Conservation (phyloP, 2,329 filamentous ascomycete genomes). For the Penicillium paneum region DNA sequence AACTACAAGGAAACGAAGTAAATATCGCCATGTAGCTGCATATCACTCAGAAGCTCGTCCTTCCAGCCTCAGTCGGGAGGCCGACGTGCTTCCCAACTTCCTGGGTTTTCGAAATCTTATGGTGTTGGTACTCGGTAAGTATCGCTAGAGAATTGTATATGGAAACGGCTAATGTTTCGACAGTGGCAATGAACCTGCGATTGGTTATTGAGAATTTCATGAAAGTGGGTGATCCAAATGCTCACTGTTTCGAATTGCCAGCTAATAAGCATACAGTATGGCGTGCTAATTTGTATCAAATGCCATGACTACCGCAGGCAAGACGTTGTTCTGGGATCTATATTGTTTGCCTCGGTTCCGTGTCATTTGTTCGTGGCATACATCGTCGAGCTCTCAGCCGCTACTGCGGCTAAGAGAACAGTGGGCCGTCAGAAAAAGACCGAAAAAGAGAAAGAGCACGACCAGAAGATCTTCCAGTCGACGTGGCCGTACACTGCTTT, state of each 20-base stretch:
- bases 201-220: slow-evolving; percentile 96
- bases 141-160: neutral
- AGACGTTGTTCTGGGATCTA: slow-evolving; percentile 70
- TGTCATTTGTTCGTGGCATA: slow-evolving; percentile 89
- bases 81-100: slow-evolving; percentile 72
- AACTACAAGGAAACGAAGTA: slow-evolving; percentile 46
- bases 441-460: slow-evolving; percentile 58
- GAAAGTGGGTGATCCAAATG: slow-evolving; percentile 58
- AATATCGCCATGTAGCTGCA: slow-evolving; percentile 89
- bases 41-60: slow-evolving; percentile 70
- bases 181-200: slow-evolving; percentile 88
- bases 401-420: slow-evolving; percentile 69
- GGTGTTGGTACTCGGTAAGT: slow-evolving; percentile 80
- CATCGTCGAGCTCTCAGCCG: slow-evolving; percentile 79
- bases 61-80: slow-evolving; percentile 84
- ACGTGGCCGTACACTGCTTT: slow-evolving; percentile 80
- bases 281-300: slow-evolving; percentile 84
- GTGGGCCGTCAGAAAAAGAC: slow-evolving; percentile 58
- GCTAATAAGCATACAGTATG: slow-evolving; percentile 62
- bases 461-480: slow-evolving; percentile 61
- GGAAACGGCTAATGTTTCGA: neutral
- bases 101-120: slow-evolving; percentile 93
- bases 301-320: slow-evolving; percentile 82
- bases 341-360: slow-evolving; percentile 82
- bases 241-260: neutral